Base-by-base conservation (phyloP, 805 yeast species). In the Nakazawaea anatomiae region DNA sequence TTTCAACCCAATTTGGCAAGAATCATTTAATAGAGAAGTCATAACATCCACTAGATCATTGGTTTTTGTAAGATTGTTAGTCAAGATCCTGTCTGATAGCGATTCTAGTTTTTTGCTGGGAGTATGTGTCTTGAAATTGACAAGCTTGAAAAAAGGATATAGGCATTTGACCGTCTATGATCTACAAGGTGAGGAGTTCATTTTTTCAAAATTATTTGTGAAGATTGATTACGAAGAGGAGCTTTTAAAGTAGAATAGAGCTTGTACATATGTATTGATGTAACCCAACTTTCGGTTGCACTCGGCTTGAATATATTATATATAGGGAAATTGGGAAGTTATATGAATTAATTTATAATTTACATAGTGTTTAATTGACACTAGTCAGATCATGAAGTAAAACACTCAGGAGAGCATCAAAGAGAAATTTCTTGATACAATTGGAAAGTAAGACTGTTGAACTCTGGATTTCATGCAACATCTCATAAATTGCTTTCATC, bases 1-100 rank as follows among this genome's bases (percentile, higher is more conserved):
- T 0, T 89, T 88, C 67, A 89, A 87, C 60, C 97, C 97, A 0
- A 66, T 76, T 6, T 92, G 97, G 97, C 80, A 84, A 54, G 74
- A 76, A 46, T 63, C 61, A 4, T 75, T 83, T 54, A 55, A 62
- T n/a, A 74, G 84, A 2, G 58, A 59, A 0, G 57, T 72, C 6
- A 63, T 66, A 4, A 63, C 74, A 6, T 63, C 69, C 42, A 53
- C 61, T 5, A 66, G 70, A 50, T 74, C 77, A 6, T 69, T 86
- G 40, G 75, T 81, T 2, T 87, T 87, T 61, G 54, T 85, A 7
- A 69, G 80, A 50, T 72, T 87, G 48, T 58, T 73, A 2, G 74
- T 83, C 4, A 76, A 76, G 54, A 61, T 63, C 45, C 49, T 41
- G 43, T 35, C 18, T 27, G 39, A 35, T n/a, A 36, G 11, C 10